These are phyloP conservation scores for Solanum habrochaites DNA, from an alignment of 257 asterid species.

Conservation along the genomic window DNA sequence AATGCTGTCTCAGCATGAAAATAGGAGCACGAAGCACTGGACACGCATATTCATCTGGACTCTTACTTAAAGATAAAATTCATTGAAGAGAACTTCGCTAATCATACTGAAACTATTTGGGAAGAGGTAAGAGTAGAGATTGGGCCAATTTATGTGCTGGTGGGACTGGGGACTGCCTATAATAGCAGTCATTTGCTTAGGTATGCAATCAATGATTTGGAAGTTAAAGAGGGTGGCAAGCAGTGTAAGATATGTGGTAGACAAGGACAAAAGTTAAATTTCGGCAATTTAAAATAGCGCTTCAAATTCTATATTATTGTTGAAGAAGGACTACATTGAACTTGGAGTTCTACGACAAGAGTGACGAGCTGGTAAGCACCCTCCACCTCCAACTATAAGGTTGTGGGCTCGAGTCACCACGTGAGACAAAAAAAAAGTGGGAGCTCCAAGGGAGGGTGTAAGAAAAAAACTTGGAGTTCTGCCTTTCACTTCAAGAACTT, in stretches of 20 bases:
- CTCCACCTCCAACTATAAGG: not conserved
- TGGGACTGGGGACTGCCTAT: not conserved
- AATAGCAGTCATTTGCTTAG: not conserved
- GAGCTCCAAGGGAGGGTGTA: not conserved
- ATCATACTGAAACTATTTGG: not conserved
- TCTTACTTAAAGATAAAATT: not conserved
- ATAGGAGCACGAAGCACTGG: not conserved
- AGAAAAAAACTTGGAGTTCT: not conserved
- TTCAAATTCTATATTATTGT: not conserved
- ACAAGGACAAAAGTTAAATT: not conserved
- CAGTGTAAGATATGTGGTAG: not conserved
- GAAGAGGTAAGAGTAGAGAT: not conserved
- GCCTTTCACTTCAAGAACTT: not conserved
- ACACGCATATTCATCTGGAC: not conserved
- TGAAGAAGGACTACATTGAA: not conserved
- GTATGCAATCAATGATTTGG: not conserved
- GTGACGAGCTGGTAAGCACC: not conserved
- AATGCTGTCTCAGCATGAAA: not conserved
- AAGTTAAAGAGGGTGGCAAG: not conserved
- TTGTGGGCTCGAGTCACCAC: not conserved
- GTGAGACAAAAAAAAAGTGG: not conserved
- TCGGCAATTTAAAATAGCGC: not conserved
- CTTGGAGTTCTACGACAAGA: not conserved
- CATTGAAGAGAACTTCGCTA: not conserved
- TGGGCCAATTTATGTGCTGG: not conserved